phyloP scores from a whole-genome alignment of 2,329 filamentous ascomycete species.

The Ophiostoma quercus region DNA sequence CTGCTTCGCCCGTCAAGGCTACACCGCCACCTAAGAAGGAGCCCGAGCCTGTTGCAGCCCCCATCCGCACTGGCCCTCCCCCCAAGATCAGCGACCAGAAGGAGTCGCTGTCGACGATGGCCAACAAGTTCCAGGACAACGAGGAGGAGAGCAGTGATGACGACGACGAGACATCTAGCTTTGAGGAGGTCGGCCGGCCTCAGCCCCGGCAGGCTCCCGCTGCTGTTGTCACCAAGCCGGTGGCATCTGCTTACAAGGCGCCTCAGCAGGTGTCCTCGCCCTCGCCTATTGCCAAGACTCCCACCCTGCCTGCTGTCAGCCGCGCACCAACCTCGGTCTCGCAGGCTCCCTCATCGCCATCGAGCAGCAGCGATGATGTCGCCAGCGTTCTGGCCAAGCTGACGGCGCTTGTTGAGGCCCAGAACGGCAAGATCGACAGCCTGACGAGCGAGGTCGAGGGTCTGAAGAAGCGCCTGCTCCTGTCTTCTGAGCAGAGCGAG shows the following conservation, averaged over 20 bases:
- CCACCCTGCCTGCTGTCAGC: slow-evolving; percentile 30
- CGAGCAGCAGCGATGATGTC: slow-evolving; percentile 12
- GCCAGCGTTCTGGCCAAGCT: slow-evolving; percentile 58
- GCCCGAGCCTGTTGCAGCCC: slow-evolving; percentile 34
- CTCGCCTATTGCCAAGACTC: slow-evolving; percentile 32
- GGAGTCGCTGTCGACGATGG: slow-evolving; percentile 76
- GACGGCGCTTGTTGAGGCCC: slow-evolving; percentile 68
- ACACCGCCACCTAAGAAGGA: slow-evolving; percentile 47
- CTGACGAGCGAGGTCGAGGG: slow-evolving; percentile 70
- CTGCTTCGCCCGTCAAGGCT: slow-evolving; percentile 37
- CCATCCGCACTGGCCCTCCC: slow-evolving; percentile 47
- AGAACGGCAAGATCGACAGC: slow-evolving; percentile 66
- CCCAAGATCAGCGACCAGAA: slow-evolving; percentile 79
- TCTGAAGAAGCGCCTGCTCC: slow-evolving; percentile 70
- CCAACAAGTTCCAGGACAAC: slow-evolving; percentile 77
- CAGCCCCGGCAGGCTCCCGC: slow-evolving; percentile 48
- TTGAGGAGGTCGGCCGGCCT: slow-evolving; percentile 79
- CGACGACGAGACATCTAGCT: slow-evolving; percentile 68
- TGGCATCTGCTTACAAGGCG: slow-evolving; percentile 40
- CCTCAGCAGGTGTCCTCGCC: slow-evolving; percentile 22
- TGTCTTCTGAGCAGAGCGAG: slow-evolving; percentile 60
- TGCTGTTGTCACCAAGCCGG: slow-evolving; percentile 36
- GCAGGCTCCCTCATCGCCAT: slow-evolving; percentile 51
- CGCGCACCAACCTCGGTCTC: slow-evolving; percentile 30
- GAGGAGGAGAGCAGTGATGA: slow-evolving; percentile 59